Evolutionary conservation across 495 filamentous ascomycete genomes (phyloP), one percentile per base, ranked within the genome.

Genomic region (Xeromyces bisporus): DNA sequence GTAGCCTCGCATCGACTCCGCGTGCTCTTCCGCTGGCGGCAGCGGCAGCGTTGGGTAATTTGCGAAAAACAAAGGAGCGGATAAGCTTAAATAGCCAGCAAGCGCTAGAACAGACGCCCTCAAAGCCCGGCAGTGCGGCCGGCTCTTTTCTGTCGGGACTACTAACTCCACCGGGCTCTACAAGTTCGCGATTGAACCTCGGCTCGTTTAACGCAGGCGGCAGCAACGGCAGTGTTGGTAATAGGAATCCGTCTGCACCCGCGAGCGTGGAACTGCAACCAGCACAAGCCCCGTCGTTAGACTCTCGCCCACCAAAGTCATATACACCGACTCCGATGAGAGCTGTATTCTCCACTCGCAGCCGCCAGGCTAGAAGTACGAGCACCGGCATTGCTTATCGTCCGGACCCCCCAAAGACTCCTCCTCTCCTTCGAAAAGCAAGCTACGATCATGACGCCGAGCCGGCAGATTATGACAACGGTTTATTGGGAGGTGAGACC

Each of bases 1-100:
- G 64, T 7, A 68, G 64, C 32, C 56, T 83, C 15, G 70, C 78
- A 25, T 73, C 82, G 9, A 77, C 82, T 2, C 77, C 83, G 2
- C 79, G 84, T 28, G 72, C 78, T 12, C 73, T 84, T 20, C 82
- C 80, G 15, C 70, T 92, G 6, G 81, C 82, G 13, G 65, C 86
- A 8, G 79, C 79, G 7, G 77, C 78, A 3, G 85, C 84, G 23
- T 86, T 80, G 73, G 77, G 83, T 16, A 91, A 78, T 48, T 83
- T 80, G 68, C 75, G 79, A 18, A 82, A 77, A 33, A 66, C 60
- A 15, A 56, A 67, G 33, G 64, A 67, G 26, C 56, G 36, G 43
- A 47, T 44, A 40, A 51, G 44, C 48, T 56, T 61, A 23, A 53
- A 51, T 16, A 48, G 56, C n/a, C n/a, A n/a, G n/a, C n/a, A n/a